Percentiles rank a stretch among this genome's conserved stretches.
Conservation (phyloP, 2,329 filamentous ascomycete genomes). For the Microdochium paspali region DNA sequence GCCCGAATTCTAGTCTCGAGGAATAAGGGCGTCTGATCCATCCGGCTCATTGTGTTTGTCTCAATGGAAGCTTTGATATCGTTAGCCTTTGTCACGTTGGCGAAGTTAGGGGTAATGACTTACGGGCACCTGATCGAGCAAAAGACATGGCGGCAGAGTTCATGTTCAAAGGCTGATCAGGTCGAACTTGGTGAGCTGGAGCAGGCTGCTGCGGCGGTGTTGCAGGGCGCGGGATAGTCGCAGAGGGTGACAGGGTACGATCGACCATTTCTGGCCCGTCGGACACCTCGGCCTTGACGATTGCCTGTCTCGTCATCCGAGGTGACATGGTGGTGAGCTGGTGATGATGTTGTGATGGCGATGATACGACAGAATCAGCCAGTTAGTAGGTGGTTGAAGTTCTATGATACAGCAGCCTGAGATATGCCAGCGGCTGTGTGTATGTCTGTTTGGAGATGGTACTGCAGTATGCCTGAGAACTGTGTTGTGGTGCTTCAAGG, state of each 20-base stretch:
- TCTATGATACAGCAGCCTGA: neutral
- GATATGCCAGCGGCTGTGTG: neutral
- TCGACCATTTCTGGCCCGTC: neutral
- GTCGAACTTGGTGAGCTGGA: neutral
- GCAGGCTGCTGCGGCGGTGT: neutral
- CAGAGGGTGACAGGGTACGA: neutral
- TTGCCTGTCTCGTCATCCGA: neutral
- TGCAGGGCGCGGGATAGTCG: neutral
- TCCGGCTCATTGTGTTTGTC: constrained; percentile 8
- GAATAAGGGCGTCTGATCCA: constrained; percentile 14
- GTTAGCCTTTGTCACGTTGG: neutral
- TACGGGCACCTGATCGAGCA: constrained; percentile 2
- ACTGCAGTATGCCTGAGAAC: too few relatives aligned
- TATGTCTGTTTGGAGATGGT: too few relatives aligned
- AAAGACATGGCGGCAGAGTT: neutral
- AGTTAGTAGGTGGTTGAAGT: neutral
- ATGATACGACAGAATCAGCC: neutral
- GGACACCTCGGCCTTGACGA: neutral
- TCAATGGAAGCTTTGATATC: constrained; percentile 12
- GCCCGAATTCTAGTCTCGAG: constrained; percentile 12
- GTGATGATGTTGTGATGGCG: neutral
- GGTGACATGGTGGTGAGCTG: neutral
- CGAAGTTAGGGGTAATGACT: neutral
- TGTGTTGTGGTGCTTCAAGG: too few relatives aligned
- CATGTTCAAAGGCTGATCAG: neutral